Evolutionary conservation across 75 land plant species (phyloP).

Genomic region (Pinus taeda): DNA sequence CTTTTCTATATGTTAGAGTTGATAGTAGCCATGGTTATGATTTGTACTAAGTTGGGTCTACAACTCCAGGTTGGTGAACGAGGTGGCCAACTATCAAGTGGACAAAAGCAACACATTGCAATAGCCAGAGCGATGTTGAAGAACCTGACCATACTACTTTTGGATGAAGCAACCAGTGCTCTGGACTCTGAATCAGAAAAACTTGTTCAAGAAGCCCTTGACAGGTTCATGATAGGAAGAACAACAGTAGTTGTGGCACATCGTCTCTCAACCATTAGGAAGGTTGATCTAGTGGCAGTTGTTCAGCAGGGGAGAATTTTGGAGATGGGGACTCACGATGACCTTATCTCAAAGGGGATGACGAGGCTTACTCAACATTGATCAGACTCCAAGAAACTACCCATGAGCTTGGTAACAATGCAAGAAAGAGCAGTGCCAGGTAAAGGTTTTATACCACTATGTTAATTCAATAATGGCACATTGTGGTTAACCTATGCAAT

Average conservation of each 20-base stretch:
- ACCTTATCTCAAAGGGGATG: slow-evolving; percentile 73
- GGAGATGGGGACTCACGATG: slow-evolving; percentile 80
- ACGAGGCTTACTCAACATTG: slow-evolving; percentile 61
- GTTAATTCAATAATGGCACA: not conserved
- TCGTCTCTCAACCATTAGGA: slow-evolving; percentile 79
- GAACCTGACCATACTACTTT: slow-evolving; percentile 76
- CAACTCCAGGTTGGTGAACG: slow-evolving; percentile 74
- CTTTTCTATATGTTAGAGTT: too few relatives aligned
- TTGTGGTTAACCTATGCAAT: not conserved
- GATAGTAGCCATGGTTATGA: not conserved
- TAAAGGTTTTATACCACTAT: slow-evolving; percentile 1
- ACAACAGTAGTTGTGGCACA: slow-evolving; percentile 91
- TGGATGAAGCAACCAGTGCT: slow-evolving; percentile 97
- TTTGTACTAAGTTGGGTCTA: not conserved
- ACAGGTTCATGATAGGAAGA: slow-evolving; percentile 83
- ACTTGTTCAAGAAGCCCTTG: slow-evolving; percentile 83
- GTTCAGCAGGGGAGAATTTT: slow-evolving; percentile 63
- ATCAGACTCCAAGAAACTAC: slow-evolving; percentile 71
- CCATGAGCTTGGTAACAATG: slow-evolving; percentile 51
- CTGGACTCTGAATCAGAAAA: slow-evolving; percentile 84
- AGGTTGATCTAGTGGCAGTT: slow-evolving; percentile 81
- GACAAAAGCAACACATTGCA: slow-evolving; percentile 90
- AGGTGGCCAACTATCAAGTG: slow-evolving; percentile 87
- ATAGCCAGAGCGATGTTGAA: slow-evolving; percentile 91
- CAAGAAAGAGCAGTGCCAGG: slow-evolving; percentile 83